A percentile compares a stretch with the other conserved stretches of the same genome.
These are phyloP conservation scores for Zhuliangozyma parablackwelliae DNA, from an alignment of 1,139 yeast genomes.

Conservation along the genomic window DNA sequence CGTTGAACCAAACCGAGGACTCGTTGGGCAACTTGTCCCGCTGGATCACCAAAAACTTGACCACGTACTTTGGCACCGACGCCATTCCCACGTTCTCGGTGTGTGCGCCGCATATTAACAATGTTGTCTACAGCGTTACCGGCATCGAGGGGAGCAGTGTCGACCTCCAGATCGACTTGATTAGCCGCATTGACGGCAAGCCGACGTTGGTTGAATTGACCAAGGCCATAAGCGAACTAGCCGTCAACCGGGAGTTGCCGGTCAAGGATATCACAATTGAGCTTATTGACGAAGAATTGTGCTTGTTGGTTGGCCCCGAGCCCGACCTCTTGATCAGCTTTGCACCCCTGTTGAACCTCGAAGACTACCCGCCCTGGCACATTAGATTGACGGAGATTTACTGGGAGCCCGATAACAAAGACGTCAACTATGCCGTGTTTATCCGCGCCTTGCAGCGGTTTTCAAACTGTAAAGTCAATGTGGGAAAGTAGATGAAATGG, in stretches of 20 bases:
- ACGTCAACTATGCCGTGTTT: constrained; percentile 80
- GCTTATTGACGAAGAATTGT: constrained; percentile 69
- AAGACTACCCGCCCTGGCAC: constrained; percentile 99
- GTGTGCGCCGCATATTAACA: constrained; percentile 61
- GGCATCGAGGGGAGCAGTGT: constrained; percentile 18
- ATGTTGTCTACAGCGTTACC: constrained; percentile 35
- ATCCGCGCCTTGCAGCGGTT: constrained; percentile 77
- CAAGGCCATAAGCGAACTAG: constrained; percentile 76
- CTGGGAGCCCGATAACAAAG: constrained; percentile 81
- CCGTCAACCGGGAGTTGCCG: constrained; percentile 57
- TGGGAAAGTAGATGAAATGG: constrained; percentile 54
- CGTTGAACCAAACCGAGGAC: constrained; percentile 37
- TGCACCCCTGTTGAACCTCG: constrained; percentile 81
- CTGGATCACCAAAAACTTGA: constrained; percentile 57
- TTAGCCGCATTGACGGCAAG: constrained; percentile 81
- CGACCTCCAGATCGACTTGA: constrained; percentile 60
- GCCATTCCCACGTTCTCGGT: constrained; percentile 59
- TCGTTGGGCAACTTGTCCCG: constrained; percentile 55
- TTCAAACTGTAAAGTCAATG: constrained; percentile 77
- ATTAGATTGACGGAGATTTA: constrained; percentile 83
- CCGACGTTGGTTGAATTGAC: constrained; percentile 87
- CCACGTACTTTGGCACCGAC: constrained; percentile 70
- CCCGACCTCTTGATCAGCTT: constrained; percentile 85
- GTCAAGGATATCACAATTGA: constrained; percentile 67
- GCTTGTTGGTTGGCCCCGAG: constrained; percentile 77